phyloP scores from a whole-genome alignment of 139 green algal genomes.

The Coccomyxa sp. region DNA sequence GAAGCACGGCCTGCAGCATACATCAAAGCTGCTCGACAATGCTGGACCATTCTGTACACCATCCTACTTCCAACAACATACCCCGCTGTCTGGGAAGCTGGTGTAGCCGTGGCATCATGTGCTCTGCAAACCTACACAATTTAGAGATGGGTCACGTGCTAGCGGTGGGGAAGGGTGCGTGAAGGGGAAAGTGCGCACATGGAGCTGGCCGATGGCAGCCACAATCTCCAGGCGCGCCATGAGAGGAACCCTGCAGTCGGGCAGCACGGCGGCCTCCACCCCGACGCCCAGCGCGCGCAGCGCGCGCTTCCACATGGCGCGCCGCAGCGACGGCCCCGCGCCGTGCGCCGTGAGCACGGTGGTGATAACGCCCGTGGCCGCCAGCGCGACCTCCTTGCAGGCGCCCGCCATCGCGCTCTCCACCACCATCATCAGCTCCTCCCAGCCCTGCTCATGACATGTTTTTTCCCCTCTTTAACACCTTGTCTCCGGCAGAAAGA shows the following conservation, averaged over 20 bases:
- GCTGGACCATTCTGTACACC: no score
- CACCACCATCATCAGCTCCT: slow-evolving; percentile 71
- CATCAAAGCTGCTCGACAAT: no score
- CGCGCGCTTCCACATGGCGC: slow-evolving; percentile 54
- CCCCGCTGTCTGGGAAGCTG: no score
- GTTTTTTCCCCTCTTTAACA: no score
- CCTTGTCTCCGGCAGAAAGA: no score
- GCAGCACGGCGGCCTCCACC: slow-evolving; percentile 50
- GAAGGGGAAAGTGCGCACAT: slow-evolving; percentile 10
- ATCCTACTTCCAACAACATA: no score
- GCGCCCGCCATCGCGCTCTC: slow-evolving; percentile 55
- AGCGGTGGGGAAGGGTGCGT: no score
- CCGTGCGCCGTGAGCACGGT: slow-evolving; percentile 39
- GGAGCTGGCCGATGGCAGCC: slow-evolving; percentile 42
- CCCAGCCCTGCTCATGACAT: slow-evolving; percentile 58
- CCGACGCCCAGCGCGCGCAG: slow-evolving; percentile 55
- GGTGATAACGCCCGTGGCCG: slow-evolving; percentile 50
- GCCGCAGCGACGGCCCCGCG: slow-evolving; percentile 4
- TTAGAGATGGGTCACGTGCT: no score
- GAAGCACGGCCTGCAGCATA: slow-evolving; percentile 19
- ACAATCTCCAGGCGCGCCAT: slow-evolving; percentile 61
- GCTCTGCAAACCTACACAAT: no score
- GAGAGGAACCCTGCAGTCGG: slow-evolving; percentile 49
- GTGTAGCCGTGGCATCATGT: no score
- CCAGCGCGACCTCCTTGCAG: slow-evolving; percentile 62